Evolutionary conservation across 805 yeast species (phyloP).

Genomic region (Wickerhamomyces queroliae): DNA sequence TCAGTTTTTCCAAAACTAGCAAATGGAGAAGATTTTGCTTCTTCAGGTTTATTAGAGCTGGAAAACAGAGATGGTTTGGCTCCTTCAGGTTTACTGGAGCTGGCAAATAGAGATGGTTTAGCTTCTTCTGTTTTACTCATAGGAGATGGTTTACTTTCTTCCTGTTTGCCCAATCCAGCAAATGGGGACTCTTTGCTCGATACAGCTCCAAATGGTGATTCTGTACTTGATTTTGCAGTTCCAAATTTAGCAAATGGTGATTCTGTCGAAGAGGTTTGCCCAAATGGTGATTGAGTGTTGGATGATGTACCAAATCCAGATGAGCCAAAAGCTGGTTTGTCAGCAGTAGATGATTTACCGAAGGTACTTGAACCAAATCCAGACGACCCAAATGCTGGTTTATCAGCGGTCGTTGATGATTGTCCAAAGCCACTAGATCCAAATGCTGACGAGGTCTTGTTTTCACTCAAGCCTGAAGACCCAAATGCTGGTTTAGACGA

Average conservation of each 20-base stretch:
- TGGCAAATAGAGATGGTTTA: too few species aligned
- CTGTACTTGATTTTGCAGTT: neutral
- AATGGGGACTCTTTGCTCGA: slow-evolving; percentile 8
- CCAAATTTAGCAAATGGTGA: slow-evolving; percentile 22
- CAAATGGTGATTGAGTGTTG: slow-evolving; percentile 15
- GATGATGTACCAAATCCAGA: neutral
- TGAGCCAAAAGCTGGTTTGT: slow-evolving; percentile 4
- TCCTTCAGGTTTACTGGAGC: neutral
- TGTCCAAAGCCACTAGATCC: slow-evolving; percentile 6
- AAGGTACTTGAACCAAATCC: slow-evolving; percentile 13
- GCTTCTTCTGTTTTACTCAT: neutral
- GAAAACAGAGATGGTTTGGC: too few species aligned
- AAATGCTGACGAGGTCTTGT: slow-evolving; percentile 12
- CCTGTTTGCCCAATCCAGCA: slow-evolving; percentile 9
- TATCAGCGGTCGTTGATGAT: slow-evolving; percentile 3
- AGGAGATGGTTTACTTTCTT: slow-evolving; percentile 3
- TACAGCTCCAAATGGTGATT: too few species aligned
- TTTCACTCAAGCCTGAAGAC: too few species aligned
- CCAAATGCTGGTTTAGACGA: slow-evolving; percentile 22
- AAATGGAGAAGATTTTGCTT: too few species aligned
- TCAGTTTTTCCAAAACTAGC: too few species aligned
- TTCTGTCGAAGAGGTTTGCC: slow-evolving; percentile 2
- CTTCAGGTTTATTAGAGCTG: neutral
- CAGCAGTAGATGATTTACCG: slow-evolving; percentile 7
- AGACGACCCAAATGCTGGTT: slow-evolving; percentile 15